A percentile compares a stretch with the other conserved stretches of the same genome.
Evolutionary conservation across 495 filamentous ascomycete genomes (phyloP).

Genomic region (Usnea hakonensis): DNA sequence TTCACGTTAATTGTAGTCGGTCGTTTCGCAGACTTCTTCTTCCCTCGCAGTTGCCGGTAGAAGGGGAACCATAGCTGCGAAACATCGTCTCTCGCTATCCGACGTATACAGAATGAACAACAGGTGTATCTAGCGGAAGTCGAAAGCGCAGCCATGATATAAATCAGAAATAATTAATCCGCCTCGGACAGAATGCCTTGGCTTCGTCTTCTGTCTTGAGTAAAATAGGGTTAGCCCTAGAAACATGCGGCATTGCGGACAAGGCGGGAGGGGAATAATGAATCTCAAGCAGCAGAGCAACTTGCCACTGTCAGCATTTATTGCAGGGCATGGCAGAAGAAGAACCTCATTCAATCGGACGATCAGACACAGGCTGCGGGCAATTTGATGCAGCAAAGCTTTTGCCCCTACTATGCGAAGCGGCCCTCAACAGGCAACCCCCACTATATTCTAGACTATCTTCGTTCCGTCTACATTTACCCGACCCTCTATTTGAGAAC

Average conservation of each 20-base stretch:
- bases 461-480: not conserved
- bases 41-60: conserved; percentile 43
- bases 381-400: not conserved
- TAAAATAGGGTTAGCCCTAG: not conserved
- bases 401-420: not conserved
- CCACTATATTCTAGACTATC: not conserved
- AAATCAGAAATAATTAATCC: not conserved
- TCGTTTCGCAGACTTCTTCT: conserved; percentile 44
- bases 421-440: not conserved
- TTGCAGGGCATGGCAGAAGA: not conserved
- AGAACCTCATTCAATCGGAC: not conserved
- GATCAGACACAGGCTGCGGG: not conserved
- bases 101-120: conserved; percentile 25
- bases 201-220: not conserved
- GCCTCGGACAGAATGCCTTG: not conserved
- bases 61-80: conserved; percentile 13
- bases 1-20: conserved; percentile 49
- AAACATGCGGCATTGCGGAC: not conserved
- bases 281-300: not conserved
- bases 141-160: not conserved
- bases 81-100: conserved; percentile 18
- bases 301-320: not conserved
- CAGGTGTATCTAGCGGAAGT: conserved; percentile 1
- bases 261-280: not conserved
- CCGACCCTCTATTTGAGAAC: not conserved